Base-by-base conservation (phyloP, 352 stramenopile species). In the Phytophthora boehmeriae region DNA sequence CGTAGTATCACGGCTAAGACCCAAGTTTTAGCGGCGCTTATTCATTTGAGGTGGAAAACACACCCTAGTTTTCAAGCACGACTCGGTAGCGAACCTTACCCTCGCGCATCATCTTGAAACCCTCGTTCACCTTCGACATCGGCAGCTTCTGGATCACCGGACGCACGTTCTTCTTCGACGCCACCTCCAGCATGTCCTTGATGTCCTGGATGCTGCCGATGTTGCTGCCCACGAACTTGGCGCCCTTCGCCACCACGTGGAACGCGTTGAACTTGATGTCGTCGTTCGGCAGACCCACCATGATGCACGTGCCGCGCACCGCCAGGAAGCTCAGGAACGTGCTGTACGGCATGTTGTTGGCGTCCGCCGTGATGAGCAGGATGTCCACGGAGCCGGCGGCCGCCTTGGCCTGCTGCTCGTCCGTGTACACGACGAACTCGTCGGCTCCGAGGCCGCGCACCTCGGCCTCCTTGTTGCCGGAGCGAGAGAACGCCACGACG, bases 281-380 rank as follows among this genome's bases (percentile, higher is more conserved):
- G 61, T 92, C 62, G 10, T 78, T 49, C 34, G 88, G 76, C 16
- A 76, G 57, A 11, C 83, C 83, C 5, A 96, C 59, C 34, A 94
- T 60, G 10, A 90, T 63, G 50, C 64, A 57, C 39, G 35, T 59
- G 41, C n/a, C 39, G 19, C 39, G 51, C 3, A 60, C 53, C 1
- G 53, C 51, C 10, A 96, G 54, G 19, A 90, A 63, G 8, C 58
- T 59, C 58, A 89, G 43, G 54, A 86, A 84, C 2, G 59, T 51
- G 22, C 67, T 62, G 49, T 87, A 71, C 14, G 67, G 66, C 66
- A 75, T 66, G 50, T 86, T 59, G 44, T 60, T 73, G 27, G 84
- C 76, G 19, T 83, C 51, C 8, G 87, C 71, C n/a, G 87, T 93
- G 54, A 90, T 65, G 10, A 96, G 32, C 47, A 96, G 71, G 19